Evolutionary conservation across 2,329 filamentous ascomycete species (phyloP).

Genomic region (Aspergillus eucalypticola): DNA sequence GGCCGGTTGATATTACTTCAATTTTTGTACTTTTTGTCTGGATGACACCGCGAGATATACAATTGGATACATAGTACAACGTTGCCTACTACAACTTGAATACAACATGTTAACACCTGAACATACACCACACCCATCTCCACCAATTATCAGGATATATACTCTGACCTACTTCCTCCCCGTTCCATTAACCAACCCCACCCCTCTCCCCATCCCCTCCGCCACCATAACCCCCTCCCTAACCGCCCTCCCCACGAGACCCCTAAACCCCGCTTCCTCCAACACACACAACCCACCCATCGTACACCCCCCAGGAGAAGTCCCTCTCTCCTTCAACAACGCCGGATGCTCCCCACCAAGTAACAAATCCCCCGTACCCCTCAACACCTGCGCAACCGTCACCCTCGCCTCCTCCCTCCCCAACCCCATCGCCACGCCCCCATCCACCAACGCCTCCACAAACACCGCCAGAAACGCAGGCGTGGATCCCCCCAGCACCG

Average conservation of each 20-base stretch:
- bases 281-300: constrained; percentile 62
- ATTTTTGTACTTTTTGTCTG: neutral
- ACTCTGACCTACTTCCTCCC: neutral
- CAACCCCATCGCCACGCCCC: constrained; percentile 63
- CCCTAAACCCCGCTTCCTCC: constrained; percentile 59
- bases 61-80: too few relatives aligned
- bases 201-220: constrained; percentile 12
- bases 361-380: constrained; percentile 60
- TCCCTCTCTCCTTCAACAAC: constrained; percentile 60
- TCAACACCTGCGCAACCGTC: constrained; percentile 65
- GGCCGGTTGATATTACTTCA: neutral
- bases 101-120: neutral
- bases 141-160: too few relatives aligned
- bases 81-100: neutral
- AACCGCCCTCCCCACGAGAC: constrained; percentile 56
- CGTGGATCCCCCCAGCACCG: constrained; percentile 61
- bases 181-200: constrained; percentile 5
- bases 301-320: constrained; percentile 63
- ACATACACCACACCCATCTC: too few relatives aligned
- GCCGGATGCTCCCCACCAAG: constrained; percentile 62
- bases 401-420: constrained; percentile 60
- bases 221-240: constrained; percentile 62
- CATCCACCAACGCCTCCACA: constrained; percentile 61
- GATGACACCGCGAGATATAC: too few relatives aligned
- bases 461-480: constrained; percentile 63